These are phyloP conservation scores for Mycosphaerella sp. DNA, from an alignment of 2,329 filamentous ascomycete species.

Conservation along the genomic window DNA sequence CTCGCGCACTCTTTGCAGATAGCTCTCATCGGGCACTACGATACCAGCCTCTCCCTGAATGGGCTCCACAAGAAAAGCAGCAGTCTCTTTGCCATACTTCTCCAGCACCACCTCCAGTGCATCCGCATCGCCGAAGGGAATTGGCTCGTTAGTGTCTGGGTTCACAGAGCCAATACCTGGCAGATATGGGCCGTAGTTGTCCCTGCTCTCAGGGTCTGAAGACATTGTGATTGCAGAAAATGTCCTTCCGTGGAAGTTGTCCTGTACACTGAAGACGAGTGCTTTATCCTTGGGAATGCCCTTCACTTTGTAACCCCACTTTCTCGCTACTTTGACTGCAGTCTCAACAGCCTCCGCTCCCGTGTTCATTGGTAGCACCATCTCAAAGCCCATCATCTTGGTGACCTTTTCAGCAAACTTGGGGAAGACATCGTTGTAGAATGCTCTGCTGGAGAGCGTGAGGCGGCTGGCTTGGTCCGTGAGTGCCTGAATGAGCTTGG, in stretches of 20 bases:
- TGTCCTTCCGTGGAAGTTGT: slow-evolving; percentile 97
- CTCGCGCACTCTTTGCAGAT: slow-evolving; percentile 69
- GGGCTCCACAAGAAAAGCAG: slow-evolving; percentile 89
- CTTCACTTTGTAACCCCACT: slow-evolving; percentile 98
- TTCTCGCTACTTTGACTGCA: slow-evolving; percentile 88
- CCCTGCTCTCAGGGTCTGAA: slow-evolving; percentile 87
- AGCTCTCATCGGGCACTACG: slow-evolving; percentile 85
- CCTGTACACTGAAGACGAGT: slow-evolving; percentile 71
- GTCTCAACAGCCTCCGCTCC: slow-evolving; percentile 96
- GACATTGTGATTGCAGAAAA: slow-evolving; percentile 96
- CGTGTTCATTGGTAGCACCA: slow-evolving; percentile 98
- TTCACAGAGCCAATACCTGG: slow-evolving; percentile 74
- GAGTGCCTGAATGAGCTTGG: slow-evolving; percentile 85
- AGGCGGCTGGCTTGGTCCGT: slow-evolving; percentile 82
- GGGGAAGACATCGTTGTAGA: slow-evolving; percentile 98
- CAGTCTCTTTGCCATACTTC: slow-evolving; percentile 73
- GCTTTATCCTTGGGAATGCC: slow-evolving; percentile 78
- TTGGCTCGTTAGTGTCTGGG: slow-evolving; percentile 68
- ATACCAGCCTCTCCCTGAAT: slow-evolving; percentile 98
- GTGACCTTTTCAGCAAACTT: slow-evolving; percentile 91
- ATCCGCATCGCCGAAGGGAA: slow-evolving; percentile 78
- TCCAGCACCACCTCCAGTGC: slow-evolving; percentile 76
- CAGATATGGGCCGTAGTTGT: slow-evolving; percentile 95
- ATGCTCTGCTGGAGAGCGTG: slow-evolving; percentile 88
- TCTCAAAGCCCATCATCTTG: slow-evolving; percentile 85